Evolutionary conservation across 495 filamentous ascomycete genomes (phyloP).

Genomic region (Aspergillus diversus): DNA sequence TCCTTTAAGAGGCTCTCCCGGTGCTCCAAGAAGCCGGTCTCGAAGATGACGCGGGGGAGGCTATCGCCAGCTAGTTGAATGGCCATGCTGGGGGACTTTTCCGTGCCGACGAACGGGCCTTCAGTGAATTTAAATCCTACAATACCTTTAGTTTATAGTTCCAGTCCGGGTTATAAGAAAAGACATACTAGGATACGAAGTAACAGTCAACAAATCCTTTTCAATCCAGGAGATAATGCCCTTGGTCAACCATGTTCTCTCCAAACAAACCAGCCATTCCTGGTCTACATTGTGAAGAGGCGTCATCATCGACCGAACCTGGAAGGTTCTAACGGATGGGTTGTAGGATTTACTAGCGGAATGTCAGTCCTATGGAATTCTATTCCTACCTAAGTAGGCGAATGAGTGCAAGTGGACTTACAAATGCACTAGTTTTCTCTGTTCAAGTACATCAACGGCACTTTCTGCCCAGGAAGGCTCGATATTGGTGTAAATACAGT

Average conservation of each 20-base stretch:
- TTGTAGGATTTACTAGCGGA: neutral
- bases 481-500: neutral
- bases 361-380: too few relatives aligned
- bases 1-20: neutral
- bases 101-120: neutral
- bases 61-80: neutral
- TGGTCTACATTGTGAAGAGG: neutral
- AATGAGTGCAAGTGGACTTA: neutral
- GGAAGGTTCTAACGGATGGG: neutral
- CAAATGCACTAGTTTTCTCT: neutral
- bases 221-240: neutral
- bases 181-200: neutral
- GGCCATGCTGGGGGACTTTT: neutral
- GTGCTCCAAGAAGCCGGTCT: neutral
- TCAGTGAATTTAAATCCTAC: neutral
- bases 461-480: neutral
- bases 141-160: neutral
- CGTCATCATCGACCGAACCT: neutral
- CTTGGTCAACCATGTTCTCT: neutral
- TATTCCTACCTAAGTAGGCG: neutral
- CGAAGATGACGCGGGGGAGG: neutral
- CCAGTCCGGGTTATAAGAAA: neutral
- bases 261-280: neutral
- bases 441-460: neutral
- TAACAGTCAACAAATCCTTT: neutral